Evolutionary conservation across 1,284 basidiomycete species (phyloP).

Genomic region (Taiwanofungus camphoratus): DNA sequence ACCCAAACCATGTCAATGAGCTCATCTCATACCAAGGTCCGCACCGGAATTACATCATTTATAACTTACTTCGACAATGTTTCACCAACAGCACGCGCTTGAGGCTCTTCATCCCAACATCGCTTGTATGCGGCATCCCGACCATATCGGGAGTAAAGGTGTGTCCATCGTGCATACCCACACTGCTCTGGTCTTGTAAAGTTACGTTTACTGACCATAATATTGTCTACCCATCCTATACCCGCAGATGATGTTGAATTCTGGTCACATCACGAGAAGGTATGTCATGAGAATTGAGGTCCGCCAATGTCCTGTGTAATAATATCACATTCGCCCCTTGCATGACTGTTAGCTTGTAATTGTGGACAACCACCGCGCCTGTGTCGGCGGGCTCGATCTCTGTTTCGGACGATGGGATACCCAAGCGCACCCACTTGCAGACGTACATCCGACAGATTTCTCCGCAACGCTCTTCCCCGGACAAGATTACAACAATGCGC

Average conservation of each 20-base stretch:
- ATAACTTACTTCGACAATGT: constrained; percentile 9
- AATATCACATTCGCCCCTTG: background rate
- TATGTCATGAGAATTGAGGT: constrained; percentile 9
- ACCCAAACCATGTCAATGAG: constrained; percentile 86
- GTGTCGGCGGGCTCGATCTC: constrained; percentile 83
- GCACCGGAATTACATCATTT: constrained; percentile 7
- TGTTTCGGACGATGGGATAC: constrained; percentile 97
- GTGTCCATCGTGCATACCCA: too few relatives aligned
- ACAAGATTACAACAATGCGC: constrained; percentile 90
- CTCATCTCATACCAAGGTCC: constrained; percentile 79
- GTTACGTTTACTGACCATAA: background rate
- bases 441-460: constrained; percentile 86
- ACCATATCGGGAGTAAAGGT: constrained; percentile 83
- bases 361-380: constrained; percentile 81
- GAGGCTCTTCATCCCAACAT: constrained; percentile 86
- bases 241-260: constrained; percentile 61
- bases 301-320: background rate
- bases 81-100: constrained; percentile 63
- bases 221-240: background rate
- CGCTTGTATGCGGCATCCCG: constrained; percentile 81
- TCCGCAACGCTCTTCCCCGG: constrained; percentile 83
- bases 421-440: constrained; percentile 79
- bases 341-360: constrained; percentile 49
- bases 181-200: background rate
- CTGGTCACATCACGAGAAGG: constrained; percentile 83